Evolutionary conservation across 2,329 filamentous ascomycete species (phyloP).

Genomic region (Calonectria montana): DNA sequence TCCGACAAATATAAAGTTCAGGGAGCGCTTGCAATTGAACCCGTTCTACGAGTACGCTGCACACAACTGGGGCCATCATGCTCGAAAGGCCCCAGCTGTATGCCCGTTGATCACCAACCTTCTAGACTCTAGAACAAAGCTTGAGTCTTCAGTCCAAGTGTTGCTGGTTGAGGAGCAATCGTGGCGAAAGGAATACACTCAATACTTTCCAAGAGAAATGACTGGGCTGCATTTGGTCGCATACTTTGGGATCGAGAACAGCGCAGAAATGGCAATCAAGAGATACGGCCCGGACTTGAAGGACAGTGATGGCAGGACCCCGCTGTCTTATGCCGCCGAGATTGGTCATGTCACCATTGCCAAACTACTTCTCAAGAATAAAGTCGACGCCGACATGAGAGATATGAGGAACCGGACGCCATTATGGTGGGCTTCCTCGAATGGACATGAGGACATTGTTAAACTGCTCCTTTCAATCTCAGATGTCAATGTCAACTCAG

Average conservation of each 20-base stretch:
- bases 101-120: slow-evolving; percentile 27
- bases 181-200: slow-evolving; percentile 8
- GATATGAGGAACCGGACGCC: not conserved
- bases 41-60: slow-evolving; percentile 47
- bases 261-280: not conserved
- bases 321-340: not conserved
- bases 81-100: slow-evolving; percentile 22
- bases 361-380: not conserved
- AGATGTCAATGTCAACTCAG: not conserved
- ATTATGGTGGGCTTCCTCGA: not conserved
- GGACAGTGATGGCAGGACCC: not conserved
- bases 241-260: slow-evolving; percentile 31
- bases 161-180: slow-evolving; percentile 20
- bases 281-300: not conserved
- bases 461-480: not conserved
- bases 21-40: slow-evolving; percentile 35
- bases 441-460: not conserved
- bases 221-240: slow-evolving; percentile 39
- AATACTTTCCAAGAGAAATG: slow-evolving; percentile 21
- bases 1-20: slow-evolving; percentile 28
- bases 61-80: slow-evolving; percentile 49
- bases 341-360: not conserved
- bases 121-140: slow-evolving; percentile 25
- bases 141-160: slow-evolving; percentile 32
- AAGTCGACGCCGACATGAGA: not conserved